phyloP scores from a whole-genome alignment of 768 basidiomycete species.

The Lactarius akahatsu region DNA sequence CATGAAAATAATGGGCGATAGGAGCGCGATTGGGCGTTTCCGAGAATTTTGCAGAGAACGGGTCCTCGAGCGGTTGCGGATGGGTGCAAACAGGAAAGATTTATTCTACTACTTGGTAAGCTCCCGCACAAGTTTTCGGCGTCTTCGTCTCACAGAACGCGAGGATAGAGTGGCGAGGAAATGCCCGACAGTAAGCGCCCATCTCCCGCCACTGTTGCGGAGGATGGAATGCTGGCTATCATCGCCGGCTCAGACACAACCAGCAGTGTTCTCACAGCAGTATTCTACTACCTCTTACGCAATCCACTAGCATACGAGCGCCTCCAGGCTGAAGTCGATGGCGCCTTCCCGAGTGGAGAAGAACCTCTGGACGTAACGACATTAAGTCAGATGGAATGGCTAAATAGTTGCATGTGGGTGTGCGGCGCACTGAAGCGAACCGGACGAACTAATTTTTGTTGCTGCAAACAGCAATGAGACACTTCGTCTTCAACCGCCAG shows the following conservation, averaged over 20 bases:
- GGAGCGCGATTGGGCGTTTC: too few relatives aligned
- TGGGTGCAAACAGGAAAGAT: too few relatives aligned
- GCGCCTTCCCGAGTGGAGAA: background rate
- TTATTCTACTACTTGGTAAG: too few relatives aligned
- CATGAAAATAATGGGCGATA: too few relatives aligned
- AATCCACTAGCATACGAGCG: background rate
- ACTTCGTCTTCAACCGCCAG: background rate
- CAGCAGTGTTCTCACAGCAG: background rate
- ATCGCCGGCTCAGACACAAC: background rate
- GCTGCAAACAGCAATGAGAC: background rate
- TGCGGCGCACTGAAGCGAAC: background rate
- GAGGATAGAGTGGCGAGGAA: background rate
- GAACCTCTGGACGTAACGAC: slow-evolving; percentile 10
- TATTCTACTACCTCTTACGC: background rate
- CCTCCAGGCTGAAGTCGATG: background rate
- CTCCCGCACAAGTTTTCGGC: too few relatives aligned
- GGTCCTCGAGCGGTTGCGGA: too few relatives aligned
- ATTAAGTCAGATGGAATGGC: slow-evolving; percentile 10
- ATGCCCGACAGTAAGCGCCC: background rate
- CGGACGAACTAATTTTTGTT: background rate
- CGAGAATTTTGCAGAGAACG: too few relatives aligned
- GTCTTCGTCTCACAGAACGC: background rate
- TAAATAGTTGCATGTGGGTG: slow-evolving; percentile 14
- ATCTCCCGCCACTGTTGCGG: background rate
- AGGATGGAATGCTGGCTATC: background rate